Conservation (phyloP, 139 green algal genomes). For the Micractinium sp. region DNA sequence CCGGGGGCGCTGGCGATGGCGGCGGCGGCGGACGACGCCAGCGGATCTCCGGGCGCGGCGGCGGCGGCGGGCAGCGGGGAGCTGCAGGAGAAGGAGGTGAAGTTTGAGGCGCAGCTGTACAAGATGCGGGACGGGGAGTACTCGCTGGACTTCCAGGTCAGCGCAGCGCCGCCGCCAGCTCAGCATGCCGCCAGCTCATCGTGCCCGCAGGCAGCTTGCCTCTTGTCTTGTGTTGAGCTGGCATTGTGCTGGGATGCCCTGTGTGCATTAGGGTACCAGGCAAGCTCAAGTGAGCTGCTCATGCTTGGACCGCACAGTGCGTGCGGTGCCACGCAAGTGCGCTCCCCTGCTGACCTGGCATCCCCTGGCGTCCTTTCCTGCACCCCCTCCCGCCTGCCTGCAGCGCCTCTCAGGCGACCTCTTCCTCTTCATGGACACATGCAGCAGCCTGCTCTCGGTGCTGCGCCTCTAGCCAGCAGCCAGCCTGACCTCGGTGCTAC, state of each 20-base stretch:
- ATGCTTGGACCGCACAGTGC: background rate
- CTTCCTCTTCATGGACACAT: conserved; percentile 90
- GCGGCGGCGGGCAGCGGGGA: background rate
- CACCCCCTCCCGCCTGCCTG: background rate
- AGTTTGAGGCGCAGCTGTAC: conserved; percentile 98
- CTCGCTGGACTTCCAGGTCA: conserved; percentile 90
- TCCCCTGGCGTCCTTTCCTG: too few relatives aligned
- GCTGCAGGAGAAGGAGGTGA: conserved; percentile 56
- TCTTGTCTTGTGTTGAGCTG: too few relatives aligned
- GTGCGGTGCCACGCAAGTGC: too few relatives aligned
- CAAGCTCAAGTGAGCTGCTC: background rate
- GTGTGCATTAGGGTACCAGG: too few relatives aligned
- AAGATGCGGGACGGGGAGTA: conserved; percentile 95
- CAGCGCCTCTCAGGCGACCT: conserved; percentile 81
- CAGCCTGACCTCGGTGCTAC: too few relatives aligned
- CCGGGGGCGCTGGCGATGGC: background rate
- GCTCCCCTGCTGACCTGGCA: background rate
- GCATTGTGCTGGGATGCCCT: too few relatives aligned
- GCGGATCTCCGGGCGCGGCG: background rate
- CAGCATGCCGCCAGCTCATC: too few relatives aligned
- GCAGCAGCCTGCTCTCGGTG: conserved; percentile 62
- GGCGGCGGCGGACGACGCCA: background rate
- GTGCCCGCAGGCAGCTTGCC: background rate
- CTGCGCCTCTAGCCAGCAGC: conserved; percentile 37
- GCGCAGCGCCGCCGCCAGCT: background rate